phyloP scores from a whole-genome alignment of 2,329 filamentous ascomycete genomes.

The Fulvia fulva region DNA sequence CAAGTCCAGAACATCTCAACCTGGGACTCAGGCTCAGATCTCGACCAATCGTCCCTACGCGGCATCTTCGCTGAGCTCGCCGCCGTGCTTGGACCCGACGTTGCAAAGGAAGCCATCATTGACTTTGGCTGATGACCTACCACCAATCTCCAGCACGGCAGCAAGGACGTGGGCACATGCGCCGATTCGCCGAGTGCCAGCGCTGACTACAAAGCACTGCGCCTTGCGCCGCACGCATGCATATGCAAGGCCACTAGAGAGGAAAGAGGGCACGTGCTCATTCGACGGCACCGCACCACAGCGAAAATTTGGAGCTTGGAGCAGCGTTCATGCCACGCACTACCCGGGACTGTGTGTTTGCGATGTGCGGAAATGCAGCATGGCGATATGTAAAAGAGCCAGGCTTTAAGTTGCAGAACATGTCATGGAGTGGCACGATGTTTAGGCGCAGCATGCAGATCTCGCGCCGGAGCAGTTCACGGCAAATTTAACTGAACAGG shows the following conservation, averaged over 20 bases:
- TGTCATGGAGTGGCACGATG: background rate
- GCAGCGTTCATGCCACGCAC: background rate
- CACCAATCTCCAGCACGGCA: background rate
- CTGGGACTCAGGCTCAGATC: slow-evolving; percentile 53
- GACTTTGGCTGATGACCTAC: slow-evolving; percentile 43
- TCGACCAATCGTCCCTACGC: slow-evolving; percentile 53
- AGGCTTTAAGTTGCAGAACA: background rate
- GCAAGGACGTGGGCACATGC: background rate
- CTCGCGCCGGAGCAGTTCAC: no score
- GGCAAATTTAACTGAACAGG: no score
- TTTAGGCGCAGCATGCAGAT: background rate
- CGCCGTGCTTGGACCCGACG: slow-evolving; percentile 60
- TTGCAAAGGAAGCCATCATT: slow-evolving; percentile 56
- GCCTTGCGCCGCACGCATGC: background rate
- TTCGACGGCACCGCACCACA: background rate
- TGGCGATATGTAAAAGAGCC: background rate
- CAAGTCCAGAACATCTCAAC: slow-evolving; percentile 48
- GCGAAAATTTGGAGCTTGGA: background rate
- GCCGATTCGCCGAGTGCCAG: background rate
- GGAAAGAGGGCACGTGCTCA: background rate
- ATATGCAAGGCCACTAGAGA: background rate
- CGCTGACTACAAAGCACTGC: background rate
- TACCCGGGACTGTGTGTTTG: background rate
- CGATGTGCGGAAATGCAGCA: background rate
- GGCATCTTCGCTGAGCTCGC: slow-evolving; percentile 63